Base-by-base conservation (phyloP, 495 filamentous ascomycete species). In the Parathielavia hyrcaniae region DNA sequence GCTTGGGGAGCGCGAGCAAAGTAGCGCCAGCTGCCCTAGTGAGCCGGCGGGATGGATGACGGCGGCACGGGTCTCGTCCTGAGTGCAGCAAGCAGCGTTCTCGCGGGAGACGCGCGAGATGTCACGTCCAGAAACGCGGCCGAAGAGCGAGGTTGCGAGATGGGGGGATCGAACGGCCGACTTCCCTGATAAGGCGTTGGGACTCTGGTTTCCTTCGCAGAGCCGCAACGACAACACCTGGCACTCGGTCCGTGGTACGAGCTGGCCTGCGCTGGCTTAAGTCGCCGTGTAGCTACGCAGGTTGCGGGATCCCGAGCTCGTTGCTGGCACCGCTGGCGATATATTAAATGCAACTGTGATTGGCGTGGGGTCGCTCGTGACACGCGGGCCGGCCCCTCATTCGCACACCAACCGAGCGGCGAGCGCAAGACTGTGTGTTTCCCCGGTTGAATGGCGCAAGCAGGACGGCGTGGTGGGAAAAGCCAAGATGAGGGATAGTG, bases 291-390 rank as follows among this genome's bases (percentile, higher is more conserved):
- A 22, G 49, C 13, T 7, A 44, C 39, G 36, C 46, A 46, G 55
- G 20, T 44, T 56, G 44, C 43, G 53, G 52, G 50, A 52, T 46
- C 30, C 50, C 30, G 36, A 52, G 51, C 52, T 50, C 20, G 44
- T 20, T 55, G 35, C 39, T 50, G 62, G 47, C 50, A 47, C 12
- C 57, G 38, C 53, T 49, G 36, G 57, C 57, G 54, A 43, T 53
- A 65, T 58, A 66, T 68, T 68, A 66, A 68, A 61, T 68, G 66
- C 64, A 64, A 34, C 43, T 57, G 54, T 44, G 53, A 68, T 68
- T 68, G 66, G 66, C 56, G 53, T 45, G 60, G 47, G 32, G 56
- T 30, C 45, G 55, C 66, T 60, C 59, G 64, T 69, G 66, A 69
- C 66, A 66, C 55, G 32, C 40, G 46, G 53, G 14, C 49, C 50